Conservation (phyloP, 2,329 filamentous ascomycete genomes). For the Colletotrichum tofieldiae region DNA sequence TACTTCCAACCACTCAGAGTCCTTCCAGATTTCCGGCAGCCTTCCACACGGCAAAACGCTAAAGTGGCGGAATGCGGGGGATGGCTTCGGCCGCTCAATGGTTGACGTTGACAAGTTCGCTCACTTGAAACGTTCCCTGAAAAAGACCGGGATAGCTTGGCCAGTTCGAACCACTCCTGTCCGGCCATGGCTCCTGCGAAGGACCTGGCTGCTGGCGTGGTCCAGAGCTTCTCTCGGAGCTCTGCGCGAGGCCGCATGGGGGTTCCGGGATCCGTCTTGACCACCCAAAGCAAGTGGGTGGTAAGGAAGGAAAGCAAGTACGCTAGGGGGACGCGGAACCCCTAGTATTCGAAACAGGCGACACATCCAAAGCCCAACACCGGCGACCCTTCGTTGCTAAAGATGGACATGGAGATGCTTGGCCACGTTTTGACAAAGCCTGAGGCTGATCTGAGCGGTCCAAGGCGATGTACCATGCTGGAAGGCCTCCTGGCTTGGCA, state of each 20-base stretch:
- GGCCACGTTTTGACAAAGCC: conserved; percentile 39
- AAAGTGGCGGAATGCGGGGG: conserved; percentile 24
- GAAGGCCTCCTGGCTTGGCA: conserved; percentile 37
- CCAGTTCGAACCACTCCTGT: conserved; percentile 12
- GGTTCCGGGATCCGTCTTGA: background rate
- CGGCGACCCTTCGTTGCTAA: conserved; percentile 28
- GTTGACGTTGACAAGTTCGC: conserved; percentile 18
- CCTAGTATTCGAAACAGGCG: conserved; percentile 41
- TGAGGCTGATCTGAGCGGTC: conserved; percentile 41
- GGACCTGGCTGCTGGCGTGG: conserved; percentile 7
- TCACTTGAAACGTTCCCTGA: conserved; percentile 31
- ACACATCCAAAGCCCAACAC: conserved; percentile 26
- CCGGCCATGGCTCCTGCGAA: conserved; percentile 2
- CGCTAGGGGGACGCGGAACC: conserved; percentile 29
- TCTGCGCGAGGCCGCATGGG: background rate
- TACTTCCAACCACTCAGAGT: background rate
- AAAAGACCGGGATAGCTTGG: conserved; percentile 32
- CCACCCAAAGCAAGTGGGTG: background rate
- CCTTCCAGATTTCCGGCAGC: background rate
- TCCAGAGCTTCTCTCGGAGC: conserved; percentile 28
- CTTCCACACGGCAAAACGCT: conserved; percentile 1
- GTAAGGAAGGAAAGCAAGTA: conserved; percentile 4
- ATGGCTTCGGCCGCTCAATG: conserved; percentile 23
- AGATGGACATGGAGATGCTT: conserved; percentile 41
- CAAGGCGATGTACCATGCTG: conserved; percentile 26